Base-by-base conservation (phyloP, 768 basidiomycete genomes). In the Lactifluus rugatus region DNA sequence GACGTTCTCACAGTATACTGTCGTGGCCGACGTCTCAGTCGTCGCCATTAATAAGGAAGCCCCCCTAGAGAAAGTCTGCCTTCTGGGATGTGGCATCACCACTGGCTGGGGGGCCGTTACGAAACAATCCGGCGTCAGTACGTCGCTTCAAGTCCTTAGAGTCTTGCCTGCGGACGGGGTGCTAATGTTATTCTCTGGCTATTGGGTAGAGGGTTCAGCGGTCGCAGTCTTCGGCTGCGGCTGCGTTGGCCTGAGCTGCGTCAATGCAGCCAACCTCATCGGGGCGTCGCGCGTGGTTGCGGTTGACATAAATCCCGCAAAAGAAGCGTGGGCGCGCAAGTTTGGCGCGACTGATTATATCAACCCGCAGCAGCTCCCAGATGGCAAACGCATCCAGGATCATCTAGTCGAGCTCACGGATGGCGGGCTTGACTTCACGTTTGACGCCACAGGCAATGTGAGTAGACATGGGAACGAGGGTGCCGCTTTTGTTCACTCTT, bases 1-100 rank as follows among this genome's bases (percentile, higher is more conserved):
- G 32, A 95, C 96, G 2, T 99, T 99, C 77, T 96, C 95, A n/a
- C 94, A 98, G 70, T 99, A 98, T 77, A 96, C 96, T 8, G 96
- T 99, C 58, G 93, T 99, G 2, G 89, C 93, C 47, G 93, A 99
- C 64, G 93, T 93, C 46, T 98, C 94, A 19, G 89, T 99, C 25
- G 96, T 98, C 52, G 83, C 91, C 16, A 85, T 99, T 59, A 84
- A 85, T 74, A 78, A 81, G 60, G 75, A 80, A 60, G 96, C 96
- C 1, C 92, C 93, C 9, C 80, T 99, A 14, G 88, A 97, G 28
- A 96, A 93, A 68, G 92, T 94, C n/a, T 98, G 96, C 73, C 79
- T 99, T 32, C 83, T 99, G 14, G 95, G 95, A 5, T 93, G 91
- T 62, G 93, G 93, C 63, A 95, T 98, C 70, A 95, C 94, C 36